These are phyloP conservation scores for Geotrichum carabidarum DNA, from an alignment of 1,139 yeast species.

Conservation along the genomic window DNA sequence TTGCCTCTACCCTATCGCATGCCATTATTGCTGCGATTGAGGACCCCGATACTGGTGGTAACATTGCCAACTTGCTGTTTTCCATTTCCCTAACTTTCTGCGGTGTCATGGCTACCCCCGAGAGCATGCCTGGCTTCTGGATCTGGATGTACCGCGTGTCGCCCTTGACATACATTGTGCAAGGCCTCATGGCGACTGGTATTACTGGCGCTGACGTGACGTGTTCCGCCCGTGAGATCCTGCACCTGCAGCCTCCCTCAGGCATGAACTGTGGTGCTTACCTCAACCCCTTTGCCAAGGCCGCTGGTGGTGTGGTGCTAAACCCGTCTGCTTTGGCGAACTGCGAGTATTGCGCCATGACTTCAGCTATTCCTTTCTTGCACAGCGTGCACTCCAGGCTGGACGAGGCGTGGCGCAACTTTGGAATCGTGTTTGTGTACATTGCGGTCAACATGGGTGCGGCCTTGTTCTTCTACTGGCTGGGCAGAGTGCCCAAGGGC, in stretches of 20 bases:
- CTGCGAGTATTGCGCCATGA: conserved; percentile 57
- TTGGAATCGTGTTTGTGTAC: conserved; percentile 52
- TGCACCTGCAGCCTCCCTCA: conserved; percentile 52
- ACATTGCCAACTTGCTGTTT: conserved; percentile 57
- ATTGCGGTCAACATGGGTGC: conserved; percentile 53
- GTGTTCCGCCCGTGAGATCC: conserved; percentile 51
- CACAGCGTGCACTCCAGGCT: conserved; percentile 43
- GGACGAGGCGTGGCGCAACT: conserved; percentile 53
- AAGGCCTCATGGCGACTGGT: conserved; percentile 50
- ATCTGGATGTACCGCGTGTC: conserved; percentile 66
- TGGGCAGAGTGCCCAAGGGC: conserved; percentile 32
- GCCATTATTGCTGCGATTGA: conserved; percentile 58
- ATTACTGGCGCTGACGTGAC: conserved; percentile 52
- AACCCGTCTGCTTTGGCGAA: conserved; percentile 49
- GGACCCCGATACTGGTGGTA: conserved; percentile 70
- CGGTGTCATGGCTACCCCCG: conserved; percentile 69
- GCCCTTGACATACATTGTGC: conserved; percentile 64
- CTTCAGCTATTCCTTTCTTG: conserved; percentile 53
- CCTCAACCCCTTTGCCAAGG: conserved; percentile 40
- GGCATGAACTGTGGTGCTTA: conserved; percentile 58
- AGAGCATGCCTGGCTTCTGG: conserved; percentile 59
- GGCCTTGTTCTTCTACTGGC: conserved; percentile 55
- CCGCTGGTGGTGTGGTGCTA: conserved; percentile 49
- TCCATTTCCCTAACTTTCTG: conserved; percentile 70
- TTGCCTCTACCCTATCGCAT: conserved; percentile 61